Percentiles rank a stretch among this genome's conserved stretches.
These are phyloP conservation scores for Brachypodium distachyon DNA, from an alignment of 202 grass and related monocot genomes.

Conservation along the genomic window DNA sequence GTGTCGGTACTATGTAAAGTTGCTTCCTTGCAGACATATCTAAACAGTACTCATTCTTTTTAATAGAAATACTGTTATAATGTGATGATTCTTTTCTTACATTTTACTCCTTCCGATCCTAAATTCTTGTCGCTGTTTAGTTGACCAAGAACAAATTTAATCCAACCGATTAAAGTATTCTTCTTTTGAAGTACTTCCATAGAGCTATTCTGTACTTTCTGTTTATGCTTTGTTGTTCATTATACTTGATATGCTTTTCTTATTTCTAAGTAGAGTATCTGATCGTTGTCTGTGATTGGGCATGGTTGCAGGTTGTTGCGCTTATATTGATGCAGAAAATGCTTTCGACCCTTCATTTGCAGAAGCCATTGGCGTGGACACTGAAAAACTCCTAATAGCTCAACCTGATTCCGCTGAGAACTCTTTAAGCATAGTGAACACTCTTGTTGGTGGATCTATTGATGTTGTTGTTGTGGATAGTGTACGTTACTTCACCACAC, in stretches of 20 bases:
- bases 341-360: conserved; percentile 70
- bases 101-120: no score
- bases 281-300: conserved; percentile 5
- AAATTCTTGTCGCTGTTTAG: no score
- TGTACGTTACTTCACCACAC: conserved; percentile 37
- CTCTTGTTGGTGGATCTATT: conserved; percentile 76
- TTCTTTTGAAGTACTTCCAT: background rate
- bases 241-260: background rate
- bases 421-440: conserved; percentile 91
- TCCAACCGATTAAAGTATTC: background rate
- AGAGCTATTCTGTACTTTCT: background rate
- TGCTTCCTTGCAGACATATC: background rate
- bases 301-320: conserved; percentile 67
- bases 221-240: background rate
- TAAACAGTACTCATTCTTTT: background rate
- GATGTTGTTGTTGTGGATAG: conserved; percentile 89
- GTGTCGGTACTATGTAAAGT: no score
- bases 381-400: conserved; percentile 70
- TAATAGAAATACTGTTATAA: background rate
- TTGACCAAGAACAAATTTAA: background rate
- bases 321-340: conserved; percentile 94
- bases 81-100: background rate
- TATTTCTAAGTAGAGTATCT: background rate
- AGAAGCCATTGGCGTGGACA: conserved; percentile 73
- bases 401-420: conserved; percentile 83